These are phyloP conservation scores for Suhomyces guaymorum DNA, from an alignment of 1,139 yeast species.

Conservation along the genomic window DNA sequence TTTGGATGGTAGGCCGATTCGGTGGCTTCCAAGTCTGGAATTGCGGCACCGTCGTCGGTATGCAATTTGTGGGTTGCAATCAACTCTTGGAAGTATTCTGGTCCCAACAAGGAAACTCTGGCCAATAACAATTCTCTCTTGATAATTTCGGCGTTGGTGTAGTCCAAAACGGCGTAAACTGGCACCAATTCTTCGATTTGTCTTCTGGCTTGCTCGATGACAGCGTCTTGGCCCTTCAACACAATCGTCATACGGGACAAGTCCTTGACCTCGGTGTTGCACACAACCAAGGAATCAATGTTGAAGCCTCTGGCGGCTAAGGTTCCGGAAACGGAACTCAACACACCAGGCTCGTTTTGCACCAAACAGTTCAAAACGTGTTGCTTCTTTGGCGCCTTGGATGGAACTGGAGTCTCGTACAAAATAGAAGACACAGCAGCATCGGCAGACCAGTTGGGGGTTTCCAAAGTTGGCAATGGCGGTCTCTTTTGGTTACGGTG, in stretches of 20 bases:
- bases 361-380: slow-evolving; percentile 96
- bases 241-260: slow-evolving; percentile 96
- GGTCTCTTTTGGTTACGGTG: slow-evolving; percentile 88
- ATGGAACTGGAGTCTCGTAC: slow-evolving; percentile 87
- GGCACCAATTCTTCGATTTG: slow-evolving; percentile 98
- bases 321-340: slow-evolving; percentile 90
- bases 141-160: slow-evolving; percentile 86
- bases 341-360: slow-evolving; percentile 97
- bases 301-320: slow-evolving; percentile 98
- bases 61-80: slow-evolving; percentile 78
- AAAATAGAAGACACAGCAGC: slow-evolving; percentile 94
- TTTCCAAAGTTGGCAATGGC: slow-evolving; percentile 89
- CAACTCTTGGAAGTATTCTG: slow-evolving; percentile 95
- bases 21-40: slow-evolving; percentile 51
- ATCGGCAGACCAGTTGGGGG: slow-evolving; percentile 94
- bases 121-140: slow-evolving; percentile 88
- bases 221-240: slow-evolving; percentile 91
- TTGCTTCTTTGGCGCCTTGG: slow-evolving; percentile 67
- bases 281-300: slow-evolving; percentile 94
- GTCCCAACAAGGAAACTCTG: slow-evolving; percentile 89
- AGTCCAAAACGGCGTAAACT: slow-evolving; percentile 95
- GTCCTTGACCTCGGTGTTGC: slow-evolving; percentile 94
- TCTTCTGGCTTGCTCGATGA: slow-evolving; percentile 97
- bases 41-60: slow-evolving; percentile 38
- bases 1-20: slow-evolving; percentile 78